Conservation (phyloP, 2,329 filamentous ascomycete species). For the Septoria linicola region DNA sequence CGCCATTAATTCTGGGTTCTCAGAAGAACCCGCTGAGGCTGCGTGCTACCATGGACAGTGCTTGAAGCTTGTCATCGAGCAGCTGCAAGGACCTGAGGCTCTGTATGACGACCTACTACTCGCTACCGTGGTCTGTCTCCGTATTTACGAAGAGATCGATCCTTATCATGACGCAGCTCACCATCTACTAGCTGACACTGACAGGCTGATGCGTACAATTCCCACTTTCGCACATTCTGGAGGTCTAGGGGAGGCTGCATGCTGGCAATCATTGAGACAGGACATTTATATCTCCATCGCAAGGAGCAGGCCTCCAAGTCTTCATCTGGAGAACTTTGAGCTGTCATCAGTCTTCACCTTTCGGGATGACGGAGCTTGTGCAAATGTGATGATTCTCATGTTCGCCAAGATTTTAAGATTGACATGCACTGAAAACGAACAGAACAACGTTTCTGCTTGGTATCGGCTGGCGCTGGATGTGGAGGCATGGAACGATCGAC, state of each 20-base stretch:
- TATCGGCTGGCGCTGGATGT: constrained; percentile 19
- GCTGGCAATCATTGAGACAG: constrained; percentile 46
- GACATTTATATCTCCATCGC: constrained; percentile 45
- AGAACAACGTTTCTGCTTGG: constrained; percentile 17
- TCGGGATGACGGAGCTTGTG: constrained; percentile 42
- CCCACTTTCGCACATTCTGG: constrained; percentile 43
- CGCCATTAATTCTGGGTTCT: constrained; percentile 33
- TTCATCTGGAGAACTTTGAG: constrained; percentile 43
- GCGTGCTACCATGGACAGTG: constrained; percentile 39
- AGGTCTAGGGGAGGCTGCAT: constrained; percentile 43
- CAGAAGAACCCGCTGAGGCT: constrained; percentile 32
- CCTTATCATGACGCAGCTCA: constrained; percentile 36
- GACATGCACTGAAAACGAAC: constrained; percentile 12
- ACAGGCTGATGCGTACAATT: constrained; percentile 42
- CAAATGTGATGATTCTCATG: constrained; percentile 42
- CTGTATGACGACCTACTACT: constrained; percentile 37
- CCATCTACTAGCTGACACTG: constrained; percentile 43
- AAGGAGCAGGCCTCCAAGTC: constrained; percentile 40
- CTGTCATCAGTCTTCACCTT: constrained; percentile 41
- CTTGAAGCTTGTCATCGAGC: constrained; percentile 39
- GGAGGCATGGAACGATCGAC: constrained; percentile 26
- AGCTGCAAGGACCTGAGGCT: constrained; percentile 31
- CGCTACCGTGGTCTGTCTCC: constrained; percentile 37
- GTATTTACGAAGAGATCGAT: constrained; percentile 41
- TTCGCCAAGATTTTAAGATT: constrained; percentile 42